phyloP scores from a whole-genome alignment of 2,329 filamentous ascomycete genomes.

The Colletotrichum sojae region DNA sequence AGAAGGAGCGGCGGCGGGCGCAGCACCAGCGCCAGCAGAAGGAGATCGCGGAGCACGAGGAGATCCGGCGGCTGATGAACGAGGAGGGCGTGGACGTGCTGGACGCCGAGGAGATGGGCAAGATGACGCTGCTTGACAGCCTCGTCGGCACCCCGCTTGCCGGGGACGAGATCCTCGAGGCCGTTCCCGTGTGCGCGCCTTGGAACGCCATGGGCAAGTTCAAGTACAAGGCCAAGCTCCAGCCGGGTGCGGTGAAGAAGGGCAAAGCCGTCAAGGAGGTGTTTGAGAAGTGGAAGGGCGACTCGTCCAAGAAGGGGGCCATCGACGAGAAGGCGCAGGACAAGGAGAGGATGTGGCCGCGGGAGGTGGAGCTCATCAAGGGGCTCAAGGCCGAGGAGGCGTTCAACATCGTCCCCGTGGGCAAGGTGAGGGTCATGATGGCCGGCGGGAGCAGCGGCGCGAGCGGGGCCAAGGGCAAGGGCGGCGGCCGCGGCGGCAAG shows the following conservation, averaged over 20 bases:
- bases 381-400: constrained; percentile 86
- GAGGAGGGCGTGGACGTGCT: constrained; percentile 71
- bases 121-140: constrained; percentile 72
- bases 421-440: constrained; percentile 85
- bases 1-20: constrained; percentile 80
- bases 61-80: constrained; percentile 72
- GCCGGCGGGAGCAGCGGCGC: constrained; percentile 66
- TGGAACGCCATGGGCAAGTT: constrained; percentile 76
- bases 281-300: constrained; percentile 83
- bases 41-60: constrained; percentile 83
- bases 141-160: constrained; percentile 84
- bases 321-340: constrained; percentile 74
- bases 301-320: constrained; percentile 69
- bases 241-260: constrained; percentile 91
- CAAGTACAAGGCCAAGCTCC: constrained; percentile 96
- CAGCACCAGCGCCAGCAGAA: constrained; percentile 85
- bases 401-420: constrained; percentile 84
- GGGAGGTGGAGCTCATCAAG: constrained; percentile 88
- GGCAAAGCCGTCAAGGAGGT: constrained; percentile 95
- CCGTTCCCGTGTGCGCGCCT: constrained; percentile 74
- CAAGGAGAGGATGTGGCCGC: constrained; percentile 84
- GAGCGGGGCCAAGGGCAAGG: constrained; percentile 54
- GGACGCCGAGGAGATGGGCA: constrained; percentile 72
- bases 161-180: constrained; percentile 86
- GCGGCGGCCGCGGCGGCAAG: constrained; percentile 53